Evolutionary conservation across 2,329 filamentous ascomycete species (phyloP).

Genomic region (Berkeleyomyces rouxiae): DNA sequence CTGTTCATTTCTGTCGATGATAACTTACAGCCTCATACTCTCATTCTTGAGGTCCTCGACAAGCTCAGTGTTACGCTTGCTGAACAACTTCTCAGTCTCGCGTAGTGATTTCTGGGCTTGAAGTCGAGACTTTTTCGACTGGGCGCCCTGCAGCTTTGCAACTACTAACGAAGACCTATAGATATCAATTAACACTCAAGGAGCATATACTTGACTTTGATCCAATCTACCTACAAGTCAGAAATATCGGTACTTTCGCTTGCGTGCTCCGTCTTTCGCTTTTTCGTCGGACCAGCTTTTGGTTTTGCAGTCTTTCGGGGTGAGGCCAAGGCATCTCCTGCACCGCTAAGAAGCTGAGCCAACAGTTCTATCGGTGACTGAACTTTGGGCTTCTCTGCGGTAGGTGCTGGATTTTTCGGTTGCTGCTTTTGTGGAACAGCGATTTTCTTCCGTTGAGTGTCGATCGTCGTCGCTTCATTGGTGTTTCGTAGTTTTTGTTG

Average conservation of each 20-base stretch:
- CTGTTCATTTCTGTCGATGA: neutral
- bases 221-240: slow-evolving; percentile 1
- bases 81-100: slow-evolving; percentile 6
- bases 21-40: slow-evolving; percentile 8
- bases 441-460: neutral
- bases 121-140: slow-evolving; percentile 4
- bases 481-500: neutral
- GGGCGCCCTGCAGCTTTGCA: slow-evolving; percentile 4
- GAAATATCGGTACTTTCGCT: neutral
- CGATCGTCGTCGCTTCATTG: neutral
- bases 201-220: neutral
- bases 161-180: slow-evolving; percentile 4
- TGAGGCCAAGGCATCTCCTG: neutral
- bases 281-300: neutral
- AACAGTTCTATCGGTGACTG: neutral
- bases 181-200: neutral
- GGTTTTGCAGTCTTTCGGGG: neutral
- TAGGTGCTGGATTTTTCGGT: neutral
- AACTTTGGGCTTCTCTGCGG: neutral
- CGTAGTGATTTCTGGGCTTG: neutral
- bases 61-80: slow-evolving; percentile 1
- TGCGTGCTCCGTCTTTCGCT: neutral
- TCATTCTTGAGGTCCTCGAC: slow-evolving; percentile 5
- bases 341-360: neutral
- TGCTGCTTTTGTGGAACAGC: neutral